Percentiles rank a stretch among this genome's conserved stretches.
Evolutionary conservation across 2,329 filamentous ascomycete genomes (phyloP).

Genomic region (Talaromyces sp.): DNA sequence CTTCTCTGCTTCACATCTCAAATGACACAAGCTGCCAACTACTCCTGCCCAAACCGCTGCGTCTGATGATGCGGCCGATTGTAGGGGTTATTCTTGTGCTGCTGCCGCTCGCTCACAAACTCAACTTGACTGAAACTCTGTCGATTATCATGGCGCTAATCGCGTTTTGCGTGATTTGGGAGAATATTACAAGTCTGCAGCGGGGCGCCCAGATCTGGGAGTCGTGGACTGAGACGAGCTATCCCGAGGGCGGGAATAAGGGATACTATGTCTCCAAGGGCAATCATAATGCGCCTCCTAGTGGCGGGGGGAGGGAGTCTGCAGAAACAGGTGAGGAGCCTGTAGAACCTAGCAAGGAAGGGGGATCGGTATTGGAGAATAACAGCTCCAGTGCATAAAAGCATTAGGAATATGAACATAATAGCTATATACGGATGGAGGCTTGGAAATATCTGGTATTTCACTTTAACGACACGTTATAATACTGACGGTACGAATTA

Average conservation of each 20-base stretch:
- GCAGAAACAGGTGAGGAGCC: background rate
- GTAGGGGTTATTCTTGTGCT: constrained; percentile 32
- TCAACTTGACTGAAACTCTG: constrained; percentile 34
- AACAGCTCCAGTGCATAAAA: background rate
- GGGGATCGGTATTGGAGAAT: background rate
- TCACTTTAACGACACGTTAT: background rate
- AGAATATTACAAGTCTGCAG: constrained; percentile 31
- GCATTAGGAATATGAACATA: background rate
- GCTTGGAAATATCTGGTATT: background rate
- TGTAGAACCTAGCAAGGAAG: background rate
- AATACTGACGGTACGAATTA: background rate
- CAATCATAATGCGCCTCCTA: background rate
- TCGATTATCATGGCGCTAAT: constrained; percentile 40
- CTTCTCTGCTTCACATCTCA: constrained; percentile 36
- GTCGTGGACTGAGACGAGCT: constrained; percentile 22
- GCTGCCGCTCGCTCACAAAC: constrained; percentile 26
- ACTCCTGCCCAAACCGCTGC: constrained; percentile 26
- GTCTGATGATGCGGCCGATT: constrained; percentile 24
- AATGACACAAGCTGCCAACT: constrained; percentile 28
- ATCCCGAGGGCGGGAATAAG: constrained; percentile 16
- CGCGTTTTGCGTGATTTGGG: constrained; percentile 40
- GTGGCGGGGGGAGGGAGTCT: background rate
- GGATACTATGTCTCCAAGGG: background rate
- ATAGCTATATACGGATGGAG: background rate
- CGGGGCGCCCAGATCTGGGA: constrained; percentile 22